phyloP scores from a whole-genome alignment of 352 stramenopile genomes.

The Aphanomyces euteiches region DNA sequence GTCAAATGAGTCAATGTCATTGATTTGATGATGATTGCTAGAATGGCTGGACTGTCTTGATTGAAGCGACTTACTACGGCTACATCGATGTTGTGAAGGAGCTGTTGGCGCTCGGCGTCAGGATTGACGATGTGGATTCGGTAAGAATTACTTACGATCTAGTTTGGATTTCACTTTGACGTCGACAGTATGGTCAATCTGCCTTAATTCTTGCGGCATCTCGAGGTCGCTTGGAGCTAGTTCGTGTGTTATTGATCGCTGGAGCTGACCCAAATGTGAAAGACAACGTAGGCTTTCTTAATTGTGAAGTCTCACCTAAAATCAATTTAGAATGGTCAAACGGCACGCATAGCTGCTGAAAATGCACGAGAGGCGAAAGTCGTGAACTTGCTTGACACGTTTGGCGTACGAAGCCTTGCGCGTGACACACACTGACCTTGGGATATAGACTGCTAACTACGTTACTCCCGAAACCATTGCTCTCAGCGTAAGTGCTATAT shows the following conservation, averaged over 20 bases:
- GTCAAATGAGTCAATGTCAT: not conserved
- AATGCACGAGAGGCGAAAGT: too few species aligned
- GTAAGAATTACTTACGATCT: not conserved
- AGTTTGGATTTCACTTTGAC: not conserved
- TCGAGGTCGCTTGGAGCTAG: not conserved
- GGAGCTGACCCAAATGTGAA: not conserved
- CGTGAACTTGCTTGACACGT: too few species aligned
- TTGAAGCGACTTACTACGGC: not conserved
- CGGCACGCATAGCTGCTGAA: too few species aligned
- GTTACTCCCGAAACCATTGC: too few species aligned
- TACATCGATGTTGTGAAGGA: not conserved
- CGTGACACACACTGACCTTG: too few species aligned
- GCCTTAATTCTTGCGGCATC: not conserved
- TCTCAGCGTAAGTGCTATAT: too few species aligned
- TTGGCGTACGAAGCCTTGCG: too few species aligned
- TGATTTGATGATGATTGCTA: not conserved
- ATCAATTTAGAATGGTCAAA: not conserved
- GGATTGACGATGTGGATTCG: not conserved
- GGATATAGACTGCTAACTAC: too few species aligned
- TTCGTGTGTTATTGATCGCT: not conserved
- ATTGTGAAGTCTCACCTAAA: not conserved
- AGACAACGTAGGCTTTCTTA: not conserved
- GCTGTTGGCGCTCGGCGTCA: not conserved
- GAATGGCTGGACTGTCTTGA: not conserved
- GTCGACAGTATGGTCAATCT: not conserved